Percentiles rank a stretch among this genome's conserved stretches.
Evolutionary conservation across 768 basidiomycete genomes (phyloP).

Genomic region (Russula emetica): DNA sequence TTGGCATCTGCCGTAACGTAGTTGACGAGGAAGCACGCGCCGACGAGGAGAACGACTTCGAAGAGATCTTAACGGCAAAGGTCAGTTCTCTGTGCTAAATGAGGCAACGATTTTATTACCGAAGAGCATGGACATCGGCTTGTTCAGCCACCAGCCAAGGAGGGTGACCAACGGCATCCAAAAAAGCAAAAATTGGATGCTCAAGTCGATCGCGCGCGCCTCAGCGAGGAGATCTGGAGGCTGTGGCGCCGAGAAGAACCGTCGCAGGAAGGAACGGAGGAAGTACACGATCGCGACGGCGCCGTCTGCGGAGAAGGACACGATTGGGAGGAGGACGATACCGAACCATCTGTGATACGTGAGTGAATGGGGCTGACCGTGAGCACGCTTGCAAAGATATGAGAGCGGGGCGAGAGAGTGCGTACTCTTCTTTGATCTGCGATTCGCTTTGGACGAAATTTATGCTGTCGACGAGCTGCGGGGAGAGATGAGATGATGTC

Average conservation of each 20-base stretch:
- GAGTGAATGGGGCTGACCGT: background rate
- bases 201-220: slow-evolving; percentile 68
- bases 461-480: slow-evolving; percentile 61
- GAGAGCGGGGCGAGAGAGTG: slow-evolving; percentile 19
- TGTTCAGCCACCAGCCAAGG: slow-evolving; percentile 61
- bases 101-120: slow-evolving; percentile 43
- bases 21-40: slow-evolving; percentile 71
- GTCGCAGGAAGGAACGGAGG: slow-evolving; percentile 41
- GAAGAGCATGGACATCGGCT: slow-evolving; percentile 62
- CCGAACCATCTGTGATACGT: slow-evolving; percentile 59
- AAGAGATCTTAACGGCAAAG: slow-evolving; percentile 48
- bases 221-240: slow-evolving; percentile 58
- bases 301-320: slow-evolving; percentile 72
- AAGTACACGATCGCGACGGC: slow-evolving; percentile 57
- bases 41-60: slow-evolving; percentile 61
- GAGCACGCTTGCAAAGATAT: background rate
- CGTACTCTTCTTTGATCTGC: slow-evolving; percentile 52
- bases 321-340: slow-evolving; percentile 62
- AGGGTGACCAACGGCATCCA: slow-evolving; percentile 75
- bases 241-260: slow-evolving; percentile 40
- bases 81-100: background rate
- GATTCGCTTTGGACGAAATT: slow-evolving; percentile 46
- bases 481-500: background rate
- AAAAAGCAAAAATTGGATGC: slow-evolving; percentile 72
- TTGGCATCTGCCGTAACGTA: slow-evolving; percentile 75